A percentile compares a stretch with the other conserved stretches of the same genome.
phyloP scores from a whole-genome alignment of 768 basidiomycete genomes.

The Russula olivacea region DNA sequence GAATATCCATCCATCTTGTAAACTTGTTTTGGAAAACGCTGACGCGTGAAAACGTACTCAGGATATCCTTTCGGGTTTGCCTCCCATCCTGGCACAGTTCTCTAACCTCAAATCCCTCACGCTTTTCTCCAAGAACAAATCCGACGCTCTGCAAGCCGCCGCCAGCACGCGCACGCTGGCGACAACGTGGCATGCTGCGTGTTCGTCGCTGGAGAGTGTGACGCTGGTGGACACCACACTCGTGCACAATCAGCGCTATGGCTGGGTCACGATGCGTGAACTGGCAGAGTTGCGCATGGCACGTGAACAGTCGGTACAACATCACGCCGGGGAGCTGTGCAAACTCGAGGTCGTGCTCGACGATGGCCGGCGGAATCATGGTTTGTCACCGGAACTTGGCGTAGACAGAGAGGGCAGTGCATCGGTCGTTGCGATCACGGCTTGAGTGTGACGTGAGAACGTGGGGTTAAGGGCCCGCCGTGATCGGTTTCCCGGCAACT shows the following conservation, averaged over 20 bases:
- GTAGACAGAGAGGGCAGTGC: slow-evolving; percentile 1
- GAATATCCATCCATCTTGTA: too few relatives aligned
- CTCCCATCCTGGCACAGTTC: slow-evolving; percentile 27
- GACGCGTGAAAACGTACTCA: slow-evolving; percentile 7
- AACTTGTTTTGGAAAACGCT: not conserved
- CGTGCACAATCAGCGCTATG: slow-evolving; percentile 23
- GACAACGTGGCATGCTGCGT: slow-evolving; percentile 26
- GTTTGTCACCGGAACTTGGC: slow-evolving; percentile 11
- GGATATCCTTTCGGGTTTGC: slow-evolving; percentile 28
- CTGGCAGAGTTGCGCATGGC: slow-evolving; percentile 22
- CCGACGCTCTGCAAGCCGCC: slow-evolving; percentile 25
- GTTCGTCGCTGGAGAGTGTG: slow-evolving; percentile 28
- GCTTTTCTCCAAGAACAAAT: slow-evolving; percentile 27
- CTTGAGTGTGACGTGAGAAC: not conserved
- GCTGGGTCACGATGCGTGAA: slow-evolving; percentile 28
- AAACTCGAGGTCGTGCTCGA: slow-evolving; percentile 12
- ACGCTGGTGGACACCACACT: slow-evolving; percentile 26
- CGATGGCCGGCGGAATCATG: not conserved
- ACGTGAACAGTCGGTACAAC: slow-evolving; percentile 18
- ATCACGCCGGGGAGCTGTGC: slow-evolving; percentile 1
- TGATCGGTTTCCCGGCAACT: not conserved
- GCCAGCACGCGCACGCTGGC: slow-evolving; percentile 18
- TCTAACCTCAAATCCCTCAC: slow-evolving; percentile 25
- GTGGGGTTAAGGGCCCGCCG: not conserved
- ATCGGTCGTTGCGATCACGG: slow-evolving; percentile 12